Percentiles rank a stretch among this genome's conserved stretches.
Conservation (phyloP, 2,329 filamentous ascomycete species). For the Hymenoscyphus repandus region DNA sequence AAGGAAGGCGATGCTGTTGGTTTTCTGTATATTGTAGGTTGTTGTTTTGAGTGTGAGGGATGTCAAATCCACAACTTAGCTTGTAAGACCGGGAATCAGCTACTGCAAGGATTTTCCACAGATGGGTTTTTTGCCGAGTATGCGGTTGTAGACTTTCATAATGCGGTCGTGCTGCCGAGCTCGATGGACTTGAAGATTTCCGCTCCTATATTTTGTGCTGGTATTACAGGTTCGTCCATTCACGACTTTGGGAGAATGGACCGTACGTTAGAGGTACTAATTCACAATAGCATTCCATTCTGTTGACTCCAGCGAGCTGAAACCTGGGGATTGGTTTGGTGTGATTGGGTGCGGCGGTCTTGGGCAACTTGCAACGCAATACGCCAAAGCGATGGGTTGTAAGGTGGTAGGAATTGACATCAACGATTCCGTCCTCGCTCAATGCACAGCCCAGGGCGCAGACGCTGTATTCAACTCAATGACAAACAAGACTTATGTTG, state of each 20-base stretch:
- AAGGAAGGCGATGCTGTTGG: slow-evolving; percentile 39
- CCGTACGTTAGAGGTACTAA: too few species aligned
- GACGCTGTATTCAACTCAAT: slow-evolving; percentile 14
- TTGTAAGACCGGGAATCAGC: slow-evolving; percentile 35
- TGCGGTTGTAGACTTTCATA: slow-evolving; percentile 40
- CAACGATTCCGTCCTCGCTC: slow-evolving; percentile 10
- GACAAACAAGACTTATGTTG: slow-evolving; percentile 24
- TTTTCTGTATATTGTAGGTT: slow-evolving; percentile 40
- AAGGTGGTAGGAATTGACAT: slow-evolving; percentile 16
- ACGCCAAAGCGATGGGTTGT: slow-evolving; percentile 15
- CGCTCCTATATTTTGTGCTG: slow-evolving; percentile 44
- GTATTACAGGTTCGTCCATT: slow-evolving; percentile 34
- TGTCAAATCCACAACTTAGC: slow-evolving; percentile 40
- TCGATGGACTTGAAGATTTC: slow-evolving; percentile 31
- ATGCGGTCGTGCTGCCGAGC: slow-evolving; percentile 37
- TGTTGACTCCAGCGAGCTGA: slow-evolving; percentile 34
- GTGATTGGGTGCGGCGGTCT: slow-evolving; percentile 16
- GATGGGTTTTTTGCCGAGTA: slow-evolving; percentile 45
- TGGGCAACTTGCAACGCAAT: slow-evolving; percentile 17
- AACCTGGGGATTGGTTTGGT: slow-evolving; percentile 13
- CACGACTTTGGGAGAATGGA: too few species aligned
- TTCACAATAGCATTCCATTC: slow-evolving; percentile 31
- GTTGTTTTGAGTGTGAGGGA: slow-evolving; percentile 42
- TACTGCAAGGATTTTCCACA: slow-evolving; percentile 37
- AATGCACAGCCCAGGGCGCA: slow-evolving; percentile 11